These are phyloP conservation scores for Pleurotus salmoneostramineus DNA, from an alignment of 768 basidiomycete genomes.

Conservation along the genomic window DNA sequence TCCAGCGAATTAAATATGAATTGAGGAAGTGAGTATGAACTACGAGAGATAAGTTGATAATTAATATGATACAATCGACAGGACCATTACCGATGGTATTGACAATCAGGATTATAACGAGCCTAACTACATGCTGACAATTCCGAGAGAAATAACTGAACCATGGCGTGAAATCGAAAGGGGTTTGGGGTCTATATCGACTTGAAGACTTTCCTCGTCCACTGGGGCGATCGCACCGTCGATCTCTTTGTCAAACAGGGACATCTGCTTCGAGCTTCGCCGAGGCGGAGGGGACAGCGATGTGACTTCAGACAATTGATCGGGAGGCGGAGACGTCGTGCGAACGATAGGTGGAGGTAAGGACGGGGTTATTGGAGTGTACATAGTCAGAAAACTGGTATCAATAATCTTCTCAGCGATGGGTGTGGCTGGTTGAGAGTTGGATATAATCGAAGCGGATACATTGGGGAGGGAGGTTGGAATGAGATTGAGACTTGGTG, in stretches of 20 bases:
- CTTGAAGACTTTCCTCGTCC: conserved; percentile 22
- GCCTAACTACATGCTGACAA: conserved; percentile 33
- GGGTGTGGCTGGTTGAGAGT: conserved; percentile 26
- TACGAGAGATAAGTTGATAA: conserved; percentile 2
- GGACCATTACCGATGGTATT: not conserved
- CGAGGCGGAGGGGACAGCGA: conserved; percentile 65
- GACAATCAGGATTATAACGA: conserved; percentile 1
- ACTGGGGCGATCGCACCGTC: conserved; percentile 12
- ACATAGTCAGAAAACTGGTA: conserved; percentile 57
- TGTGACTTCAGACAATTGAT: conserved; percentile 27
- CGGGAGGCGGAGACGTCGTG: conserved; percentile 16
- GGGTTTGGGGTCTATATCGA: conserved; percentile 25
- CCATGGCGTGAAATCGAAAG: conserved; percentile 43
- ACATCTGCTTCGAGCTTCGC: conserved; percentile 48
- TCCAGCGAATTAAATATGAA: conserved; percentile 1
- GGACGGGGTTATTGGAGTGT: conserved; percentile 40
- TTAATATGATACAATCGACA: not conserved
- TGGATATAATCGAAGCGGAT: conserved; percentile 19
- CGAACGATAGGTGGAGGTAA: conserved; percentile 19
- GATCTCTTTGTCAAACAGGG: conserved; percentile 26
- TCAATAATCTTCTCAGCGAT: conserved; percentile 67
- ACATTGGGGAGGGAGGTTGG: conserved; percentile 19
- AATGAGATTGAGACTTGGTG: conserved; percentile 20
- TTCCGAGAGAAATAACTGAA: conserved; percentile 51
- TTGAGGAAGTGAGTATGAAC: conserved; percentile 14